Evolutionary conservation across 2,329 filamentous ascomycete species (phyloP).

Genomic region (Huntiella savannae): DNA sequence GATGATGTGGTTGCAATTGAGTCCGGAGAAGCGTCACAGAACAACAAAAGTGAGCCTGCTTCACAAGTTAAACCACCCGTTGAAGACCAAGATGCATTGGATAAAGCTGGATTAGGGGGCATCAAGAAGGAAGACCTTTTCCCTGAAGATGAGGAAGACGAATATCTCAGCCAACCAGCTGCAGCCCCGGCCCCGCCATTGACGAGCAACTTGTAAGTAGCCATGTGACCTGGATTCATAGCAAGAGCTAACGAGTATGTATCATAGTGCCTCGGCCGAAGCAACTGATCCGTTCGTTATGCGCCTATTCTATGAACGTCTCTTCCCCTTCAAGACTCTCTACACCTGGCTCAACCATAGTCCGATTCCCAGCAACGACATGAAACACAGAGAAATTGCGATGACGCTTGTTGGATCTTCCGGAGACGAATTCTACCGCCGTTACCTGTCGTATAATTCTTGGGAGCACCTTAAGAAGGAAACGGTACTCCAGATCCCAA

Average conservation of each 20-base stretch:
- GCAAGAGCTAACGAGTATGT: background rate
- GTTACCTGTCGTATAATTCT: conserved; percentile 57
- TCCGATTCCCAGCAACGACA: conserved; percentile 67
- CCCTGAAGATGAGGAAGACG: conserved; percentile 37
- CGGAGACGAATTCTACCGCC: conserved; percentile 54
- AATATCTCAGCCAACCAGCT: conserved; percentile 30
- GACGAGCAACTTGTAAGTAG: conserved; percentile 8
- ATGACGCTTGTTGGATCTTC: conserved; percentile 62
- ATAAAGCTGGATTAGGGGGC: conserved; percentile 27
- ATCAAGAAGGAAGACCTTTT: conserved; percentile 33
- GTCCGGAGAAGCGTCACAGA: conserved; percentile 6
- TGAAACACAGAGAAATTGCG: conserved; percentile 85
- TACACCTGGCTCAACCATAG: conserved; percentile 98
- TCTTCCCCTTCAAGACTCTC: conserved; percentile 85
- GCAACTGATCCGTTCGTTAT: conserved; percentile 39
- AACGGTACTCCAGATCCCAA: conserved; percentile 69
- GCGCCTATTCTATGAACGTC: conserved; percentile 82
- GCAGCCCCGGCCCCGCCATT: conserved; percentile 19
- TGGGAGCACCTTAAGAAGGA: conserved; percentile 62
- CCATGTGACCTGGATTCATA: background rate
- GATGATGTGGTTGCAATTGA: conserved; percentile 14
- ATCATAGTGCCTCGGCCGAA: conserved; percentile 7
- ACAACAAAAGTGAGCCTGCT: background rate
- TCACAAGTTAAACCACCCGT: background rate
- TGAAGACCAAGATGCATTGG: conserved; percentile 16